Evolutionary conservation across 352 stramenopile genomes (phyloP), one percentile per base, ranked within the genome.

Genomic region (Thraustochytrium sp.): DNA sequence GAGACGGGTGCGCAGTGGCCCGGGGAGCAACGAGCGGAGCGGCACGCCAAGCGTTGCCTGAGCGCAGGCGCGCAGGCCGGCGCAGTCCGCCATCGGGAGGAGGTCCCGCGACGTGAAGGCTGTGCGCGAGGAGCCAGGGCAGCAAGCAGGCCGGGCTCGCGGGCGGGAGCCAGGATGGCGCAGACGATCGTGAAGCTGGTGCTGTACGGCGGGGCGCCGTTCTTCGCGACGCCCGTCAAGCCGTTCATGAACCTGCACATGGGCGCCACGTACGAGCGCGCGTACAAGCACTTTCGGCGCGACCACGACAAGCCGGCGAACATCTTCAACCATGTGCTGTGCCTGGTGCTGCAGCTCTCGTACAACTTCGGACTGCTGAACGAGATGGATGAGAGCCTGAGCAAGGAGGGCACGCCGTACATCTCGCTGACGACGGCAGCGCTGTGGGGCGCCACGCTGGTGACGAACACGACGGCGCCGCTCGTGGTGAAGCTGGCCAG

Each of bases 311-410:
- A 72, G 59, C 42, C 31, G 40, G 46, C 42, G 9, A 72, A 72
- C 59, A 21, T 72, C 9, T 21, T 72, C 8, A 44, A 72, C 8
- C 59, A 72, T 26, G 23, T 11, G 16, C 42, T 72, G 59, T 72
- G 59, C 9, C 40, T 72, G 13, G 59, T 72, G 13, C 26, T 72
- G 40, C 59, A 72, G 59, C 59, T 72, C 26, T 44, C 59, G 40
- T 72, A 72, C 59, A 72, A 72, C 36, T 72, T 72, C 36, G 59
- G 59, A 9, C 59, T 72, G 21, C 59, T 72, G 16, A 72, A 72
- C 36, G 59, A 72, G 3, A 72, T 72, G 40, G 59, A 72, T 44
- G 59, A 72, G 40, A 21, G 26, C 2, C 9, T 72, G 13, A 72
- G 26, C 26, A 49, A 5, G 13, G 26, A 18, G 26, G 36, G 40